Evolutionary conservation across 495 filamentous ascomycete species (phyloP).

Genomic region (Opeltia flavorubescens): DNA sequence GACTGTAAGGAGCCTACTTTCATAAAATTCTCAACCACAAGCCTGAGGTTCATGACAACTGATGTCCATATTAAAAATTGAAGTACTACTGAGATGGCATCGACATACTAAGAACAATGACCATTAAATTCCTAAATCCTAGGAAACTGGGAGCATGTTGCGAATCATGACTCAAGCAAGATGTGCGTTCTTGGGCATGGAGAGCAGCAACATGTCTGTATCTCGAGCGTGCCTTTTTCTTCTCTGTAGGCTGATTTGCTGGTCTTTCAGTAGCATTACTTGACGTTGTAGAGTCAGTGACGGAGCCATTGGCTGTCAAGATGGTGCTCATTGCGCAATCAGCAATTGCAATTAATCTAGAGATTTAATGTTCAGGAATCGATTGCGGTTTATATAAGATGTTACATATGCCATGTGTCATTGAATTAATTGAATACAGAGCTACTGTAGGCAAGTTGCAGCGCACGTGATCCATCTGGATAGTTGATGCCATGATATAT

Average conservation of each 20-base stretch:
- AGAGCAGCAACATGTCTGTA: slow-evolving; percentile 84
- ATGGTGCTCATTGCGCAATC: too few relatives aligned
- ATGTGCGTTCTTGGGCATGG: slow-evolving; percentile 55
- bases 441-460: too few relatives aligned
- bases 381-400: too few relatives aligned
- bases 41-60: slow-evolving; percentile 85
- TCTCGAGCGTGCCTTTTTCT: slow-evolving; percentile 23
- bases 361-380: too few relatives aligned
- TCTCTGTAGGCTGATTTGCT: neutral
- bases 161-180: slow-evolving; percentile 75
- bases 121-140: slow-evolving; percentile 92
- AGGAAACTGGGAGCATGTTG: slow-evolving; percentile 64
- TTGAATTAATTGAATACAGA: too few relatives aligned
- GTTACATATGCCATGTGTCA: too few relatives aligned
- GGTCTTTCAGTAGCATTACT: too few relatives aligned
- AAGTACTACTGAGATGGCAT: neutral
- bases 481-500: too few relatives aligned
- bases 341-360: too few relatives aligned
- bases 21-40: slow-evolving; percentile 93
- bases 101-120: slow-evolving; percentile 66
- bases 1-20: slow-evolving; percentile 42
- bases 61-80: slow-evolving; percentile 10
- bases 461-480: too few relatives aligned
- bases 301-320: too few relatives aligned
- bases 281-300: too few relatives aligned